Evolutionary conservation across 2,329 filamentous ascomycete species (phyloP).

Genomic region (Diaporthe batatas): DNA sequence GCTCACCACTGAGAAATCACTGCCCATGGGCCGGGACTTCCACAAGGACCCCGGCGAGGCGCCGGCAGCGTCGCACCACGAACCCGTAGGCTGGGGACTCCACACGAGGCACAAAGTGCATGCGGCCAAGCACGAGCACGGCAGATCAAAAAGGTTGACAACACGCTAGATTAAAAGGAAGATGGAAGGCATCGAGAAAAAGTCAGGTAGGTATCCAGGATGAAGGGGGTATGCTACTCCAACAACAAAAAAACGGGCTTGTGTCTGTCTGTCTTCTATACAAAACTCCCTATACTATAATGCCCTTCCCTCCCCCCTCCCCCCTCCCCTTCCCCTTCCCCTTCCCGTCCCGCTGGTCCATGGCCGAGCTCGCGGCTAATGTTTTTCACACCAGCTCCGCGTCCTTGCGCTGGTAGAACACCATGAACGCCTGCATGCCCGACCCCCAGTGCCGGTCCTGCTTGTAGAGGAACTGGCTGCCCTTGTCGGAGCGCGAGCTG

Average conservation of each 20-base stretch:
- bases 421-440: slow-evolving; percentile 60
- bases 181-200: slow-evolving; percentile 44
- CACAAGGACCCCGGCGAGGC: background rate
- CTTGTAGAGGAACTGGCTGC: slow-evolving; percentile 56
- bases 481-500: slow-evolving; percentile 51
- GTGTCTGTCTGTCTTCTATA: slow-evolving; percentile 12
- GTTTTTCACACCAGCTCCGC: slow-evolving; percentile 27
- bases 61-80: background rate
- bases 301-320: background rate
- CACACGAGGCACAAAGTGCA: background rate
- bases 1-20: background rate
- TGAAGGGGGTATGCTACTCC: slow-evolving; percentile 32
- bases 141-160: background rate
- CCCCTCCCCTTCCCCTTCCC: no score
- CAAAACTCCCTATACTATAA: slow-evolving; percentile 5
- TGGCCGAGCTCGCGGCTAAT: no score
- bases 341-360: no score
- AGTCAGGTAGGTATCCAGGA: slow-evolving; percentile 43
- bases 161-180: slow-evolving; percentile 19
- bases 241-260: background rate
- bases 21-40: background rate
- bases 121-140: background rate
- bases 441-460: slow-evolving; percentile 43
- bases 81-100: no score
- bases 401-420: slow-evolving; percentile 55